Conservation (phyloP, 805 yeast species). For the Clavispora vitiphila region DNA sequence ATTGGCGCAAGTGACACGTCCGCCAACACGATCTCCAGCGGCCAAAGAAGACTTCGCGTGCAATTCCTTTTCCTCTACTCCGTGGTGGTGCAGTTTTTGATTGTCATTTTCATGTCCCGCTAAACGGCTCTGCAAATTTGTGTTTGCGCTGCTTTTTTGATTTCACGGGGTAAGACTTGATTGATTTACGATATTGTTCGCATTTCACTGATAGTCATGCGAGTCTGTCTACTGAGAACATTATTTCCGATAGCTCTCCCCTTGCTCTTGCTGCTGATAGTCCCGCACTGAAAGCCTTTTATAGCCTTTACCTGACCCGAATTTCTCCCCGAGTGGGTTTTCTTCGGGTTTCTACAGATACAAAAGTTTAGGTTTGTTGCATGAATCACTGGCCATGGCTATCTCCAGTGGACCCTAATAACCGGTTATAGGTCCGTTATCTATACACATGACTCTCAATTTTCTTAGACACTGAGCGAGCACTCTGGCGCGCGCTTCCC, state of each 20-base stretch:
- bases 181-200: too few relatives aligned
- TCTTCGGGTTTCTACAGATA: background rate
- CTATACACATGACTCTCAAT: background rate
- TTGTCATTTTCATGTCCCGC: conserved; percentile 63
- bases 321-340: too few relatives aligned
- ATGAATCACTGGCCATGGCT: background rate
- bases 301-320: too few relatives aligned
- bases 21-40: conserved; percentile 56
- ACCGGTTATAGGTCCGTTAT: background rate
- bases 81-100: conserved; percentile 68
- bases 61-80: conserved; percentile 85
- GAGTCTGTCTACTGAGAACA: too few relatives aligned
- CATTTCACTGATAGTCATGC: too few relatives aligned
- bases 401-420: background rate
- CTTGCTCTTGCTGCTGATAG: too few relatives aligned
- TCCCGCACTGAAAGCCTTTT: too few relatives aligned
- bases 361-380: background rate
- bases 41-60: conserved; percentile 73
- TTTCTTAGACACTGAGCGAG: too few relatives aligned
- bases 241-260: too few relatives aligned
- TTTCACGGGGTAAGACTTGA: too few relatives aligned
- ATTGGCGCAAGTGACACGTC: conserved; percentile 33
- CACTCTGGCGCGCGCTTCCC: background rate
- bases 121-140: background rate
- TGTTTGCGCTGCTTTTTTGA: too few relatives aligned